phyloP scores from a whole-genome alignment of 2,329 filamentous ascomycete genomes.

The Nemania sp. region DNA sequence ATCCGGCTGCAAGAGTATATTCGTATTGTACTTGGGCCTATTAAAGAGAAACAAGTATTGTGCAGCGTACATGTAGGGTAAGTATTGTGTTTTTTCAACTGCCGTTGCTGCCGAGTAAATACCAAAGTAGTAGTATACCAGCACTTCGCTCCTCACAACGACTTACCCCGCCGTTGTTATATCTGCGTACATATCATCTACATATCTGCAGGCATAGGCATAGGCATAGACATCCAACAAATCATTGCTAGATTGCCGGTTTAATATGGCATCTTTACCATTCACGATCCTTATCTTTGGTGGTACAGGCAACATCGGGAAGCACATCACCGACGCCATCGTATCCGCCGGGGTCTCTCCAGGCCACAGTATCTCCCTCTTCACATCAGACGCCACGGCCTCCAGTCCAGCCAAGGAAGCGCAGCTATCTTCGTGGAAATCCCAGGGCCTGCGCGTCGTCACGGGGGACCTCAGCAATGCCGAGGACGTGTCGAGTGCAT shows the following conservation, averaged over 20 bases:
- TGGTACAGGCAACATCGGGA: constrained; percentile 52
- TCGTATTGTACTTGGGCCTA: not conserved
- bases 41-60: not conserved
- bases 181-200: too few species aligned
- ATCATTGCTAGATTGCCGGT: not conserved
- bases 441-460: constrained; percentile 64
- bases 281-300: constrained; percentile 52
- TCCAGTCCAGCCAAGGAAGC: constrained; percentile 58
- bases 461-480: constrained; percentile 65
- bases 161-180: constrained; percentile 2
- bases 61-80: not conserved
- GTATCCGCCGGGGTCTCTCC: constrained; percentile 50
- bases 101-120: not conserved
- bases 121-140: not conserved
- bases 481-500: constrained; percentile 64
- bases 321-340: constrained; percentile 51
- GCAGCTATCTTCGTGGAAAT: constrained; percentile 57
- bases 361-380: constrained; percentile 57
- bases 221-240: not conserved
- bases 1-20: not conserved
- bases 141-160: not conserved
- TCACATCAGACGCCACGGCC: constrained; percentile 66
- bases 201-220: too few species aligned
- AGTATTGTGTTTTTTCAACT: not conserved
- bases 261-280: constrained; percentile 42